Percentiles rank a stretch among this genome's conserved stretches.
phyloP scores from a whole-genome alignment of 768 basidiomycete genomes.

The Termitomyces sp. region DNA sequence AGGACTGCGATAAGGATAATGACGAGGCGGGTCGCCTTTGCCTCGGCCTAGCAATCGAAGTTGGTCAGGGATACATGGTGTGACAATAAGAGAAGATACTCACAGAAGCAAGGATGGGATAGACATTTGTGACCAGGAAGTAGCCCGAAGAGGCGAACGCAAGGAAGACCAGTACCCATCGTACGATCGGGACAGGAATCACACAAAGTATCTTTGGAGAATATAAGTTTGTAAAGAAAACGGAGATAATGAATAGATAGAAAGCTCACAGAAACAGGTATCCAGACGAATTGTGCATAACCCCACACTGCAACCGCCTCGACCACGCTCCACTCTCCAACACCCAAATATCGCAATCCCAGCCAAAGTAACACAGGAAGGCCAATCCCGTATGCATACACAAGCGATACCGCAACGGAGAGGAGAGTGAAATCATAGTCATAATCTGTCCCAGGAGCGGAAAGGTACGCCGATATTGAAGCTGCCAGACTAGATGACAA shows the following conservation, averaged over 20 bases:
- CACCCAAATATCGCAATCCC: conserved; percentile 78
- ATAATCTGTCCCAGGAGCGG: conserved; percentile 49
- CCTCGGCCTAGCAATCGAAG: conserved; percentile 62
- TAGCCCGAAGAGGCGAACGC: conserved; percentile 82
- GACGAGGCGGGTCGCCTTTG: conserved; percentile 80
- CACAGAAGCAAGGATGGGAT: conserved; percentile 85
- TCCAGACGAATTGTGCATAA: conserved; percentile 83
- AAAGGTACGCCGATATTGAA: conserved; percentile 85
- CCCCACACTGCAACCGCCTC: conserved; percentile 84
- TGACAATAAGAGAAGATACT: conserved; percentile 25
- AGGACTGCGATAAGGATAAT: conserved; percentile 72
- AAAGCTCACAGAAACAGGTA: conserved; percentile 71
- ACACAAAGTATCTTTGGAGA: conserved; percentile 71
- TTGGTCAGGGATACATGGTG: neutral
- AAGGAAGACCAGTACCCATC: conserved; percentile 74
- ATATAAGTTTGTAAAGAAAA: neutral
- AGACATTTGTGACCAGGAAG: conserved; percentile 83
- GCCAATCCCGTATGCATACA: conserved; percentile 85
- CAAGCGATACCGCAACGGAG: conserved; percentile 76
- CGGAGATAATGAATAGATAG: neutral
- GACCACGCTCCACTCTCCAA: conserved; percentile 85
- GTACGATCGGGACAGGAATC: conserved; percentile 76
- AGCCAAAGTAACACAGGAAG: conserved; percentile 85
- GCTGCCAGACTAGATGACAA: conserved; percentile 90
- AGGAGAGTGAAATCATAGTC: conserved; percentile 88